These are phyloP conservation scores for Galerina marginata DNA, from an alignment of 768 basidiomycete species.

Conservation along the genomic window DNA sequence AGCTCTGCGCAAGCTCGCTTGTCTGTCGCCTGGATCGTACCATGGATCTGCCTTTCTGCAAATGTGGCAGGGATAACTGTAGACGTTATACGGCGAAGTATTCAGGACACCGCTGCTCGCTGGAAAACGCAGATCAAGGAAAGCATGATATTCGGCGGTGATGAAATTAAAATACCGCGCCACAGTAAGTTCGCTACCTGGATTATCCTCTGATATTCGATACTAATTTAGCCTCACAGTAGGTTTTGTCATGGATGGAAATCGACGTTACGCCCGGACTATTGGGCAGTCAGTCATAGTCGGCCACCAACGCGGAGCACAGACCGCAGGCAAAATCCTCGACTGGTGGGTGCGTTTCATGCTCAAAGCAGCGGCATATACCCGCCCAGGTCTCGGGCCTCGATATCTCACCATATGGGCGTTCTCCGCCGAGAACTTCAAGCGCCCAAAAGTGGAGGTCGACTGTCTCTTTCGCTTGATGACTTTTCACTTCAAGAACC, in stretches of 20 bases:
- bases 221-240: not conserved
- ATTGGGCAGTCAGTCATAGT: not conserved
- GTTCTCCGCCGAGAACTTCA: conserved; percentile 4
- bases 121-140: conserved; percentile 1
- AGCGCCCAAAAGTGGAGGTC: not conserved
- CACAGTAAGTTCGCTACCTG: not conserved
- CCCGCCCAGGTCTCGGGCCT: not conserved
- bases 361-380: not conserved
- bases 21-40: not conserved
- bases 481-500: not conserved
- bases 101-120: not conserved
- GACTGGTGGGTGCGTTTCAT: conserved; percentile 8
- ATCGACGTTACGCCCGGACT: not conserved
- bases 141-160: not conserved
- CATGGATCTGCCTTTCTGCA: not conserved
- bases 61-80: not conserved
- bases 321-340: not conserved
- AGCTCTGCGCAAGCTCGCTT: not conserved
- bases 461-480: not conserved
- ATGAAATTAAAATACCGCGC: not conserved
- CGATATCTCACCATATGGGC: conserved; percentile 4
- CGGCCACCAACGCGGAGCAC: conserved; percentile 2
- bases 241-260: conserved; percentile 5
- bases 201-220: not conserved
- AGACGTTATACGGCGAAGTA: not conserved